Evolutionary conservation across 106 monocot species (phyloP), one percentile per base, ranked within the genome.

Genomic region (Acorus calamus): DNA sequence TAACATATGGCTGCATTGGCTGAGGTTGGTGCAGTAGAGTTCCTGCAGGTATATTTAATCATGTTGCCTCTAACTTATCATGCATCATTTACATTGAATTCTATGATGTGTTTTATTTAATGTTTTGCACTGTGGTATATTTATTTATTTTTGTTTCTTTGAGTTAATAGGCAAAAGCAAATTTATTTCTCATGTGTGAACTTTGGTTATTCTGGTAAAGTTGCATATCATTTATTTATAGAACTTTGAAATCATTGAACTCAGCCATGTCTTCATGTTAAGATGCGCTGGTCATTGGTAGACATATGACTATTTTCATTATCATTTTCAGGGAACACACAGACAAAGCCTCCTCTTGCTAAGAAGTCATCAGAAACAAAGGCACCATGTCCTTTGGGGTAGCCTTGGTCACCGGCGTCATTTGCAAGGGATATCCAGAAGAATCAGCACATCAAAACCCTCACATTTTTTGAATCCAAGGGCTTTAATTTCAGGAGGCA

Each of bases 401-500:
- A 49, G 48, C 49, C 70, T 74, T 44, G 46, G 56, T 7, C 50
- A 14, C 4, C 44, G n/a, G 6, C 55, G 46, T 48, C 60, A 47
- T 50, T 57, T 66, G 8, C 62, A 60, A 9, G 48, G 42, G 5
- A 45, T 62, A 47, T 9, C 14, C 10, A 8, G 13, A 50, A 48
- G 64, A 49, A 48, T 46, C 59, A 50, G 64, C 67, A 4, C 7
- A 4, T 14, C 66, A 44, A 72, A 46, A 9, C 45, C 5, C 4
- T 52, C 4, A 9, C 13, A 71, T 2, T 61, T 68, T 2, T 28
- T 43, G 41, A 70, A 45, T 66, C 77, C 89, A 60, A 75, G 53
- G 59, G 79, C 89, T 52, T 63, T 71, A n/a, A 10, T 73, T 46
- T 86, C 89, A 4, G 81, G 62, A 13, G 78, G 49, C 3, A 46